A percentile compares a stretch with the other conserved stretches of the same genome.
These are phyloP conservation scores for Syzygium oleosum DNA, from an alignment of 345 rosid genomes.

Conservation along the genomic window DNA sequence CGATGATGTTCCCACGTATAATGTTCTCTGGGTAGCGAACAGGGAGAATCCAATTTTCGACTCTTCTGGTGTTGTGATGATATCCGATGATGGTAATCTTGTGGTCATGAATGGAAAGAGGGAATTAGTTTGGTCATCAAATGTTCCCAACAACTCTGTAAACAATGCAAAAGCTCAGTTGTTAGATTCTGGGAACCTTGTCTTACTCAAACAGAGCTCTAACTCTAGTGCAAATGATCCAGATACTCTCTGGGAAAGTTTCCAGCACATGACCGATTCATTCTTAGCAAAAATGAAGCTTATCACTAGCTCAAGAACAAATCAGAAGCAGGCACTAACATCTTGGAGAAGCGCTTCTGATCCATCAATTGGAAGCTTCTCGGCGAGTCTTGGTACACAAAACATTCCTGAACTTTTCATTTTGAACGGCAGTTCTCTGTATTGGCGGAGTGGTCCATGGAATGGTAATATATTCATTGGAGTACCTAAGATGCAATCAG, in stretches of 20 bases:
- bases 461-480: too few relatives aligned
- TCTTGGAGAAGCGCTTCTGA: not conserved
- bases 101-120: constrained; percentile 7
- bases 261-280: constrained; percentile 26
- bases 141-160: constrained; percentile 9
- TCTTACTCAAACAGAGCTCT: constrained; percentile 12
- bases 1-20: constrained; percentile 4
- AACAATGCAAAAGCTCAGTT: constrained; percentile 17
- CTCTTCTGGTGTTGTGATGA: constrained; percentile 37
- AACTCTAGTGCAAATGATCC: not conserved
- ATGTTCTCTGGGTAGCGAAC: constrained; percentile 53
- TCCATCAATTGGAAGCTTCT: constrained; percentile 17
- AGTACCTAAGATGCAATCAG: not conserved
- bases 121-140: constrained; percentile 46
- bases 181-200: constrained; percentile 42
- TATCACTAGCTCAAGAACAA: constrained; percentile 1
- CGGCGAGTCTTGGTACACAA: constrained; percentile 2
- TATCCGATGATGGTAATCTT: constrained; percentile 38
- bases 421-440: constrained; percentile 29
- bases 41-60: constrained; percentile 30
- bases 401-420: constrained; percentile 20
- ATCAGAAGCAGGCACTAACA: too few relatives aligned
- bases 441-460: constrained; percentile 62
- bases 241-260: constrained; percentile 55
- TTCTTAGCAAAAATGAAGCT: constrained; percentile 28